Conservation (phyloP, 2,329 filamentous ascomycete genomes). For the Aaosphaeria arxii region DNA sequence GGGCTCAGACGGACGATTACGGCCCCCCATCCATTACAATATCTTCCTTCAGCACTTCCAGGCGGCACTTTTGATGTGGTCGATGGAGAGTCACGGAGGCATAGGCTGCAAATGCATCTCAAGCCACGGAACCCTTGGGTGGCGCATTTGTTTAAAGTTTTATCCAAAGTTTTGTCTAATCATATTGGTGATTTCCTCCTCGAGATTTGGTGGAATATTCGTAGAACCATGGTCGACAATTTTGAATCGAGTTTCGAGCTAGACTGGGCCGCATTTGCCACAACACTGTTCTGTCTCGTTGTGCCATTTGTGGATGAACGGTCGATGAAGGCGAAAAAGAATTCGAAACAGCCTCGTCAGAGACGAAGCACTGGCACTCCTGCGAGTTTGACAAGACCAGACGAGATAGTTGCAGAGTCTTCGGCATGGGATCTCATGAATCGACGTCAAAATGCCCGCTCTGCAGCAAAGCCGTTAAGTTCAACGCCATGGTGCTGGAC, state of each 20-base stretch:
- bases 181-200: conserved; percentile 35
- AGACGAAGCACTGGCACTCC: conserved; percentile 22
- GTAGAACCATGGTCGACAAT: conserved; percentile 16
- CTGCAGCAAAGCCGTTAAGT: conserved; percentile 28
- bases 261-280: conserved; percentile 40
- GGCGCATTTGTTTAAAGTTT: conserved; percentile 27
- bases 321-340: conserved; percentile 15
- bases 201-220: conserved; percentile 38
- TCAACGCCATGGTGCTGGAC: conserved; percentile 34
- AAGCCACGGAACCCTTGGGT: conserved; percentile 25
- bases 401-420: conserved; percentile 18
- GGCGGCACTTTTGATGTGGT: conserved; percentile 27
- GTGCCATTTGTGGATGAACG: conserved; percentile 34
- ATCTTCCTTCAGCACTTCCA: conserved; percentile 21
- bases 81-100: conserved; percentile 28
- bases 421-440: conserved; percentile 35
- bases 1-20: conserved; percentile 32
- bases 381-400: conserved; percentile 19
- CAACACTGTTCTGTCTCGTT: conserved; percentile 39
- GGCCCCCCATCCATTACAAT: conserved; percentile 16
- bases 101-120: conserved; percentile 30
- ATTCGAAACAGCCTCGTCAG: conserved; percentile 14
- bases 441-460: conserved; percentile 19
- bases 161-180: conserved; percentile 32
- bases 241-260: conserved; percentile 8